Base-by-base conservation (phyloP, 2,329 filamentous ascomycete species). In the Zymoseptoria pseudotritici region DNA sequence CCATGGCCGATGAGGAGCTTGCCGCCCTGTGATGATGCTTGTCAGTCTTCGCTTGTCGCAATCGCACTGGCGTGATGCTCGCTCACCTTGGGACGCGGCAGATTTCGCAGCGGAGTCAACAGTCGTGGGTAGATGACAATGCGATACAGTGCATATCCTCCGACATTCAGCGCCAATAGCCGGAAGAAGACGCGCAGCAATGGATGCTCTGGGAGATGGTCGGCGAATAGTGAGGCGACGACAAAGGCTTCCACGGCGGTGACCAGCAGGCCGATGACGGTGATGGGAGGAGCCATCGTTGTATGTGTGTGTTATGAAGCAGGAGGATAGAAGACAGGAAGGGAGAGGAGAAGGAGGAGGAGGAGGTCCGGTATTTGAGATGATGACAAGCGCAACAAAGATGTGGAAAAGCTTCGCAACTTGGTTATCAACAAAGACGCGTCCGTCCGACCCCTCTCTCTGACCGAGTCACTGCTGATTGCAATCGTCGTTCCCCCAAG, bases 51-150 rank as follows among this genome's bases (percentile, higher is more conserved):
- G 26, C 17, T 21, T 22, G 20, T 36, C 20, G 51, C 57, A 10
- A 50, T 63, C 59, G 31, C 50, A 51, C 11, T 11, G 53, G n/a
- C 3, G 20, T 8, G 4, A 17, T 50, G 11, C 5, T n/a, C 17
- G 17, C 24, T 24, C n/a, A 63, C 62, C 53, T 64, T 66, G 3
- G 72, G 70, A 13, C 67, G 59, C 1, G 77, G 76, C 3, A 78
- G 66, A 61, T 77, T 70, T 13, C 75, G 68, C 8, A 78, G 63
- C 3, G 76, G 75, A 17, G 70, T 75, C 10, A 75, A 60, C 61
- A 74, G 70, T 60, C 72, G 74, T 1, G 76, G 75, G 53, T 76
- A 76, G 42, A 69, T 65, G 26, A 63, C 52, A 50, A 64, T 55
- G 22, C 50, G 59, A 55, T 63, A 67, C 20, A 68, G 29, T 21